Evolutionary conservation across 1,284 basidiomycete genomes (phyloP).

Genomic region (Psilocybe mexicana): DNA sequence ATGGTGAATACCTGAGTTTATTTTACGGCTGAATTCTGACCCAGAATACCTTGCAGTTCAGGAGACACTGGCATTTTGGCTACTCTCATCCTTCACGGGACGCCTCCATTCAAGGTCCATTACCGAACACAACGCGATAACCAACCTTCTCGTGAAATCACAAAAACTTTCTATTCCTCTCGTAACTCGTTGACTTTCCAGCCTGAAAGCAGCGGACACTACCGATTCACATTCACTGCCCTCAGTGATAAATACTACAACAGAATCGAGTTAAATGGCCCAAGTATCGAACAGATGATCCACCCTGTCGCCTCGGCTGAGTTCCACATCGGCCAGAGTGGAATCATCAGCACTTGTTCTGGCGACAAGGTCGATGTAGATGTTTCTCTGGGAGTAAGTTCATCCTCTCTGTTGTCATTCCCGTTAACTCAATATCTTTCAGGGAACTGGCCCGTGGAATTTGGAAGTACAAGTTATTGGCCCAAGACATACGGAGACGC

Average conservation of each 20-base stretch:
- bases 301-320: conserved; percentile 84
- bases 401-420: not conserved
- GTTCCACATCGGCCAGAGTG: conserved; percentile 57
- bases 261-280: conserved; percentile 68
- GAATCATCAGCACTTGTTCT: conserved; percentile 70
- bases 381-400: conserved; percentile 71
- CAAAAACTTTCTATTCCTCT: conserved; percentile 67
- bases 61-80: conserved; percentile 93
- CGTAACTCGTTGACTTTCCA: conserved; percentile 86
- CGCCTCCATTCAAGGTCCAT: conserved; percentile 85
- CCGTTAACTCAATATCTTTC: not conserved
- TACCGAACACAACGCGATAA: conserved; percentile 78
- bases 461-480: conserved; percentile 79
- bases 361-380: conserved; percentile 74
- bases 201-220: conserved; percentile 88
- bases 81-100: conserved; percentile 84
- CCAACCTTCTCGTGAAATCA: conserved; percentile 55
- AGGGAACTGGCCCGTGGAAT: conserved; percentile 90
- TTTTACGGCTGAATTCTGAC: not conserved
- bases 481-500: conserved; percentile 58
- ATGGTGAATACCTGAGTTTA: conserved; percentile 52
- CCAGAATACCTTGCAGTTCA: conserved; percentile 54
- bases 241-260: conserved; percentile 88
- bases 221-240: conserved; percentile 81
- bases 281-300: conserved; percentile 82